Evolutionary conservation across 352 stramenopile genomes (phyloP).

Genomic region (Phytopythium sindhum): DNA sequence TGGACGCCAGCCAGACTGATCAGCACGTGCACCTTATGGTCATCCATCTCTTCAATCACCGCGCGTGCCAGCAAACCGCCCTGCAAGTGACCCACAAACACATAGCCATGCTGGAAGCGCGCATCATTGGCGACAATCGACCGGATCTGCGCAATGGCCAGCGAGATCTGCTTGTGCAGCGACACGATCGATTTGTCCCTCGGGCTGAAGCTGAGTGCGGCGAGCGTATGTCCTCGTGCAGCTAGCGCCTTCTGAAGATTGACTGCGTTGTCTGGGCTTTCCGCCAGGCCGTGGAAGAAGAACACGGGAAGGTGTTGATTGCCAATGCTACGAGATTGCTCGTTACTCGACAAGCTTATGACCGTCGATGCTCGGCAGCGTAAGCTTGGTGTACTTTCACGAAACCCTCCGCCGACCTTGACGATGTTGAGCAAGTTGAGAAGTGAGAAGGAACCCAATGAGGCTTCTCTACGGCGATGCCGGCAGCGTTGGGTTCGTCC

Average conservation of each 20-base stretch:
- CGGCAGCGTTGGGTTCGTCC: too few relatives aligned
- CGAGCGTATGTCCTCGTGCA: conserved; percentile 25
- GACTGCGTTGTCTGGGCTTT: conserved; percentile 20
- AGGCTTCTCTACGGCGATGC: too few relatives aligned
- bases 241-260: conserved; percentile 33
- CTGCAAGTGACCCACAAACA: conserved; percentile 47
- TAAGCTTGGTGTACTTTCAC: too few relatives aligned
- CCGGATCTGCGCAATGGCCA: conserved; percentile 48
- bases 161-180: conserved; percentile 27
- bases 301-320: conserved; percentile 25
- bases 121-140: conserved; percentile 26
- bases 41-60: conserved; percentile 53
- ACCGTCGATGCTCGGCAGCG: too few relatives aligned
- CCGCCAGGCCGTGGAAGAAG: conserved; percentile 48
- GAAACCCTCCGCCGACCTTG: too few relatives aligned
- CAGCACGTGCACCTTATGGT: conserved; percentile 41
- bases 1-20: conserved; percentile 44
- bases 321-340: too few relatives aligned
- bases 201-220: conserved; percentile 38
- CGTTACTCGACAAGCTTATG: too few relatives aligned
- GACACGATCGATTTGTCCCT: conserved; percentile 30
- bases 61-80: conserved; percentile 35
- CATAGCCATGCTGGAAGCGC: conserved; percentile 36
- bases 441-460: too few relatives aligned
- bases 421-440: too few relatives aligned